Percentiles rank a stretch among this genome's conserved stretches.
Evolutionary conservation across 2,329 filamentous ascomycete genomes (phyloP).

Genomic region (Aspergillus udagawae): DNA sequence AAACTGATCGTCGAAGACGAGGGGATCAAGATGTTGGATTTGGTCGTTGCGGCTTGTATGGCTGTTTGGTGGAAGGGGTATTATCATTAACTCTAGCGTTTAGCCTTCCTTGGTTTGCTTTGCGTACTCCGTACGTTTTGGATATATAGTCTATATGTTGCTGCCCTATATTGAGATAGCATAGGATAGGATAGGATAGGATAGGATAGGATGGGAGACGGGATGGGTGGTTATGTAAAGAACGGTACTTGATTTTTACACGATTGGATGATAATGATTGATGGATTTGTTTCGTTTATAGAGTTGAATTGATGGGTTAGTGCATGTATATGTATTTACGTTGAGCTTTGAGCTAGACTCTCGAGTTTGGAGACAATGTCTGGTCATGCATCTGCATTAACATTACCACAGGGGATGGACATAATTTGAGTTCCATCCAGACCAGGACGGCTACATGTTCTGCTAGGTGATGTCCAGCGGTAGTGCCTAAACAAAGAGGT

Average conservation of each 20-base stretch:
- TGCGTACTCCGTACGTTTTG: conserved; percentile 1
- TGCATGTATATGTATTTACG: background rate
- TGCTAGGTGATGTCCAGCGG: no score
- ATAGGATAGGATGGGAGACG: conserved; percentile 2
- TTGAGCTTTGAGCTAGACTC: background rate
- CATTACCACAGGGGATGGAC: no score
- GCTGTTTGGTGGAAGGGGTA: conserved; percentile 92
- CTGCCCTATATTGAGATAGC: background rate
- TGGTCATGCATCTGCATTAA: background rate
- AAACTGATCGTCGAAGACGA: conserved; percentile 88
- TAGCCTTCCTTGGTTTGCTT: conserved; percentile 1
- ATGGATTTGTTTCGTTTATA: background rate
- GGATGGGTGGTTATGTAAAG: no score
- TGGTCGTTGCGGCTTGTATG: conserved; percentile 86
- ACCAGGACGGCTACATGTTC: no score
- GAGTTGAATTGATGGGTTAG: background rate
- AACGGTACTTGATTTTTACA: background rate
- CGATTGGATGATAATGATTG: conserved; percentile 3
- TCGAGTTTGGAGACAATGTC: conserved; percentile 1
- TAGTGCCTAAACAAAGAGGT: background rate
- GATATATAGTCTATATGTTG: background rate
- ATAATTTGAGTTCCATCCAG: no score
- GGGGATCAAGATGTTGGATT: conserved; percentile 90
- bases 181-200: conserved; percentile 2
- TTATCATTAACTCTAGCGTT: conserved; percentile 33